Evolutionary conservation across 2,329 filamentous ascomycete genomes (phyloP), one percentile per base, ranked within the genome.

Genomic region (Arthrobotrys sphaeroides): DNA sequence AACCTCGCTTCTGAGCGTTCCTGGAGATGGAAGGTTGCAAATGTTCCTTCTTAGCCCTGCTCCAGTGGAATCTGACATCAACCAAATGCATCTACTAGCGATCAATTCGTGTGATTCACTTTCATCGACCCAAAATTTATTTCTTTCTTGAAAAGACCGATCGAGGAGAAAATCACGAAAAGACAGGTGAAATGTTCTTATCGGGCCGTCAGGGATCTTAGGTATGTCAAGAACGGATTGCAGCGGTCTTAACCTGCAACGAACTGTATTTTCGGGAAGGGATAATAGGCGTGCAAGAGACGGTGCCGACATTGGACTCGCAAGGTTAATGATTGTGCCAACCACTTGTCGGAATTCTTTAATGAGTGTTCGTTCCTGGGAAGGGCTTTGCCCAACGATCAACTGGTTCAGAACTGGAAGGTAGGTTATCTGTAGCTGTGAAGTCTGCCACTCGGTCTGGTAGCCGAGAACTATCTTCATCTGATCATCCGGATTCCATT

Each of bases 1-100:
- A 6, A 83, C 73, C 2, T 79, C 77, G 2, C 67, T 72, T 51
- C 78, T 78, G 26, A 53, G 51, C 22, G 26, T 81, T 28, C 80
- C 81, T 31, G 80, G 81, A 20, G 36, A 13, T n/a, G 55, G 6
- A 0, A 83, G 61, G 2, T 67, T 69, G 75, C 82, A 84, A 1
- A 85, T 82, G 61, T 84, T 78, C 74, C 79, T 73, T 38, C 79
- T 82, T 0, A 85, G 78, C 5, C 45, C 42, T 3, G 42, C 10
- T 10, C 20, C 77, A 18, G 24, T 6, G 28, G 28, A 38, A 6
- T 6, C n/a, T 12, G 80, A 81, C 79, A 84, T 81, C 0, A 84
- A 74, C 31, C 81, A 42, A 16, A 85, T 64, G 77, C 83, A 85
- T n/a, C 77, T 36, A 13, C 31, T 64, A 0, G 82, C 81, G 0